Evolutionary conservation across 2,329 filamentous ascomycete species (phyloP), one percentile per base, ranked within the genome.

Genomic region (Monosporascus sp.): DNA sequence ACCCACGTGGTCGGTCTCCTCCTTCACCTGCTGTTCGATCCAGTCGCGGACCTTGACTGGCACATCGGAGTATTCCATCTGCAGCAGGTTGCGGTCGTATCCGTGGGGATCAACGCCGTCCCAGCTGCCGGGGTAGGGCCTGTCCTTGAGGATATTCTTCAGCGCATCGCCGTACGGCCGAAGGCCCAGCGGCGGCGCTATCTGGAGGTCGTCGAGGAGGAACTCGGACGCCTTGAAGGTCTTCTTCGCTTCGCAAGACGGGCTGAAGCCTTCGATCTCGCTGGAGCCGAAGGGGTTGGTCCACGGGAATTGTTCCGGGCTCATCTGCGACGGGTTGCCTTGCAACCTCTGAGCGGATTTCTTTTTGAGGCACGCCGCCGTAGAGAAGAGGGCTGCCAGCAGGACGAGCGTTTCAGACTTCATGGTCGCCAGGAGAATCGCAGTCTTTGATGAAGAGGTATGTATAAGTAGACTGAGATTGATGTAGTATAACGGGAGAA

Each of bases 91-190:
- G 18, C 78, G 73, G 51, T 78, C 74, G 55, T 74, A 71, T 48
- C 74, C 74, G 63, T 82, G 78, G n/a, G 70, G 71, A 59, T 82
- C 79, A 24, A 76, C 65, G 37, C 79, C 79, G 26, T 71, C 70
- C 79, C 79, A 82, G 41, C 72, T 72, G 24, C 79, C 79, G 0
- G 79, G 78, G 62, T 81, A 78, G 49, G 72, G 65, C 35, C 71
- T 68, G 5, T 66, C 65, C 7, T 63, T 53, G 57, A 77, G 78
- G 43, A 73, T 62, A 15, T 61, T 60, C 60, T 73, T 75, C 41
- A 78, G 68, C 1, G 70, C 74, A 6, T 69, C 64, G 40, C 63
- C 65, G 66, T 70, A 78, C 3, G 68, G 68, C 50, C 64, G 63
- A 7, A 78, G 65, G 14, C 75, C 75, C 2, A 55, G 50, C 5